phyloP scores from a whole-genome alignment of 192 early-diverging fungal genomes.

The Entomortierella lignicola region DNA sequence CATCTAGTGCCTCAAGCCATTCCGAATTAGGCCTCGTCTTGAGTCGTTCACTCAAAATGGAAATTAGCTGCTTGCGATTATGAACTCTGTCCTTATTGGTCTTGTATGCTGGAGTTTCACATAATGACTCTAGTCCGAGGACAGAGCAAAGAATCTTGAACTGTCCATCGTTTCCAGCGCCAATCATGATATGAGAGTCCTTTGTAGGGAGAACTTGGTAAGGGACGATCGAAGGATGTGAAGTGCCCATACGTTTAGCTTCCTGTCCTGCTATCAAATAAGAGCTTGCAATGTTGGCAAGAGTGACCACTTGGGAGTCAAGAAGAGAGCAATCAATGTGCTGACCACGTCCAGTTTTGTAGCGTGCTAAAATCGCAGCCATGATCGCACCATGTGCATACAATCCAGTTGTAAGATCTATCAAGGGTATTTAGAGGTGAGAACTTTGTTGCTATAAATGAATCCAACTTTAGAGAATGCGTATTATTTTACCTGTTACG shows the following conservation, averaged over 20 bases:
- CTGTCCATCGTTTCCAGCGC: slow-evolving; percentile 91
- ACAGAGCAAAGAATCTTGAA: slow-evolving; percentile 74
- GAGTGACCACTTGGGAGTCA: slow-evolving; percentile 86
- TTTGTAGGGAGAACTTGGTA: slow-evolving; percentile 87
- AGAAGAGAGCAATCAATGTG: slow-evolving; percentile 91
- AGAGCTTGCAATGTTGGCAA: slow-evolving; percentile 92
- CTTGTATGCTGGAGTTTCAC: slow-evolving; percentile 61
- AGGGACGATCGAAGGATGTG: slow-evolving; percentile 92
- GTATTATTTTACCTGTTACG: slow-evolving; percentile 78
- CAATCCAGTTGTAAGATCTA: slow-evolving; percentile 76
- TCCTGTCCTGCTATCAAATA: slow-evolving; percentile 88
- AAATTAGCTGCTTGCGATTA: slow-evolving; percentile 74
- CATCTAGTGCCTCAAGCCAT: slow-evolving; percentile 75
- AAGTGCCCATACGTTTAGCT: slow-evolving; percentile 86
- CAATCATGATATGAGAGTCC: slow-evolving; percentile 87
- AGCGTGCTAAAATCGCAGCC: slow-evolving; percentile 83
- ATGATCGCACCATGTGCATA: slow-evolving; percentile 92
- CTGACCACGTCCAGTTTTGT: slow-evolving; percentile 76
- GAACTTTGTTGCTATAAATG: too few species aligned
- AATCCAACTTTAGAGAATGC: too few species aligned
- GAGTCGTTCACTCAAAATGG: slow-evolving; percentile 66
- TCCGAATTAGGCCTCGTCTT: slow-evolving; percentile 60
- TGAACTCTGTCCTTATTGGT: slow-evolving; percentile 82
- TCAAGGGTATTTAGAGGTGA: too few species aligned
- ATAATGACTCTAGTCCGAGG: slow-evolving; percentile 63